Base-by-base conservation (phyloP, 495 filamentous ascomycete genomes). In the Aspergillus wentii region DNA sequence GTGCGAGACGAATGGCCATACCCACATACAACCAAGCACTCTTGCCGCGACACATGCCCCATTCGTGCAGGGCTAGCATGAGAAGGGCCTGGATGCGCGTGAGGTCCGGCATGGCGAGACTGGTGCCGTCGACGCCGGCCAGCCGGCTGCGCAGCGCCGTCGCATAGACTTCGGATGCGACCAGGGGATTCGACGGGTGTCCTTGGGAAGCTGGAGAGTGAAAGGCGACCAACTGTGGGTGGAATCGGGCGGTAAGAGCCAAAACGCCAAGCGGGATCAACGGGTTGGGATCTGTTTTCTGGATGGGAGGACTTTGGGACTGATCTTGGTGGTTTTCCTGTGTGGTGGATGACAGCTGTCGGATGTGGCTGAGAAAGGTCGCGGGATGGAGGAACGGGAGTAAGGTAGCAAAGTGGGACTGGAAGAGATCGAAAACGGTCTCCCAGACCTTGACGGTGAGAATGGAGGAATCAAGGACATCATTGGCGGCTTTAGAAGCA, bases 11-110 rank as follows among this genome's bases (percentile, higher is more conserved):
- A 18, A 89, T 85, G 19, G 88, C 88, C 44, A 79, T 68, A 6
- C 87, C 86, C 11, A 89, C 74, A 43, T 85, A 85, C 43, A 88
- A 66, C 81, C 85, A 92, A 8, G 86, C 85, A 38, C 76, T 79
- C 45, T 79, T 73, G 1, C 85, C 87, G 27, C 85, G 77, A 22
- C 75, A 78, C 66, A 86, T 86, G 19, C 83, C 82, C 86, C 87
- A 92, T 51, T 91, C 86, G 48, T 92, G 86, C 15, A 92, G 68
- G 1, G 79, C 83, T 8, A 95, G 67, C 86, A 94, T 92, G 29
- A 92, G 62, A 14, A 86, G 68, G 3, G 83, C 85, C 49, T 91
- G 85, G 3, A 85, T 79, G 16, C 81, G 72, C 38, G 89, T 79
- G 5, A 94, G 67, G 8, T 82, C 49, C 51, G 80, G 48, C 35